These are phyloP conservation scores for Rosa hybrid DNA, from an alignment of 331 rosid species.

Conservation along the genomic window DNA sequence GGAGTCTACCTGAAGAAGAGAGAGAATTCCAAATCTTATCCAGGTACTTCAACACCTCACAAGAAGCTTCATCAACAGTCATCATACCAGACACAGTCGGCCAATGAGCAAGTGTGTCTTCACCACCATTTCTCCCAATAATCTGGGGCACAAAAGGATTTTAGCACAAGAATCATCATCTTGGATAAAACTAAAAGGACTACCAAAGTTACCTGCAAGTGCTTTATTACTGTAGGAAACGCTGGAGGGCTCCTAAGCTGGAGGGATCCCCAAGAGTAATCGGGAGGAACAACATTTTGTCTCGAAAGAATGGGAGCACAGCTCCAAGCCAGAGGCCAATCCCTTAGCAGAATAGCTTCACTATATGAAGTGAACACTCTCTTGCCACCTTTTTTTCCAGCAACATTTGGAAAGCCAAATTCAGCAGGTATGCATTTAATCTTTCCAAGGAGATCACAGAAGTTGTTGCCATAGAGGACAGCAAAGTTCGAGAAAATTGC, in stretches of 20 bases:
- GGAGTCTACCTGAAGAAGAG: conserved; percentile 70
- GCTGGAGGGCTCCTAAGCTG: conserved; percentile 88
- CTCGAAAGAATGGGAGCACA: conserved; percentile 81
- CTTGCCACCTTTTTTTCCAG: conserved; percentile 65
- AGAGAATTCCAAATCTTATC: conserved; percentile 82
- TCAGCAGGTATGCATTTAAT: conserved; percentile 90
- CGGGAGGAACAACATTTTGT: conserved; percentile 75
- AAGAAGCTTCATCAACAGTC: conserved; percentile 84
- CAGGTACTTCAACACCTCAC: conserved; percentile 81
- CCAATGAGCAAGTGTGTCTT: conserved; percentile 98
- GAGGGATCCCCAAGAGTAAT: conserved; percentile 91
- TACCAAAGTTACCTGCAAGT: conserved; percentile 66
- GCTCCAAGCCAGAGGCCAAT: conserved; percentile 98
- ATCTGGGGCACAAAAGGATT: conserved; percentile 47
- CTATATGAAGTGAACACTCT: conserved; percentile 83
- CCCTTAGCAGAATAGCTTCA: conserved; percentile 80
- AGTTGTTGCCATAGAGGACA: conserved; percentile 75
- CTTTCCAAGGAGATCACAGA: conserved; percentile 84
- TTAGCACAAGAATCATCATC: conserved; percentile 15
- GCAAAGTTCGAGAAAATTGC: conserved; percentile 86
- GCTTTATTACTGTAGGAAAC: conserved; percentile 76
- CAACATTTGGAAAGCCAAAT: conserved; percentile 78
- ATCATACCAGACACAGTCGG: conserved; percentile 74
- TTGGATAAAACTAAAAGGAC: conserved; percentile 20
- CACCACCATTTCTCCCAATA: conserved; percentile 88